Evolutionary conservation across 345 rosid genomes (phyloP), one percentile per base, ranked within the genome.

Genomic region (Combretum micranthum): DNA sequence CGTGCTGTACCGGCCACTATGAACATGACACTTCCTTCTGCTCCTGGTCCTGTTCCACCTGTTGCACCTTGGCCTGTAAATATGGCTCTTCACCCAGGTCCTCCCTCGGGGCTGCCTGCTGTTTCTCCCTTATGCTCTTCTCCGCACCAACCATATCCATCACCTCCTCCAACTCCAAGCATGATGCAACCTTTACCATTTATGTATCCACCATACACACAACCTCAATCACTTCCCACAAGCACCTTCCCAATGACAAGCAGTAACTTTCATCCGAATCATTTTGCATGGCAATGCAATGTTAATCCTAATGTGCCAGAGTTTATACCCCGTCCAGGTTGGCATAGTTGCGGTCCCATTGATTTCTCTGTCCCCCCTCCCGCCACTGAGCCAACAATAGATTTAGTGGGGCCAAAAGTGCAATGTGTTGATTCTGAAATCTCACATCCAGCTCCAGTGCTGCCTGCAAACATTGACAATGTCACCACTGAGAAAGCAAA

Each of bases 81-180:
- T 80, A 80, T 88, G 82, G 64, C 87, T 57, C 83, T 88, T 63
- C 99, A 83, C 67, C 89, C 84, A 64, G 81, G 88, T 48, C 73
- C 91, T 15, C 67, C 77, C 71, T 60, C 80, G 51, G 78, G 74
- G 52, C 62, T 83, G 56, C 65, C 77, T 12, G 20, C 77, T 15
- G 69, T 77, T 55, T 69, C 68, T 69, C 78, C 91, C 59, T 50
- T 77, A 49, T 71, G 78, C 68, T 66, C 86, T 12, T 75, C 86
- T 47, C 84, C 81, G 7, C 88, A 77, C 65, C 86, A 75, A 46
- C 75, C 79, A 46, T 88, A 78, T 63, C 86, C 94, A 15, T 88
- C 97, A 63, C 86, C 97, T 64, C 96, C 96, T 57, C 72, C 85
- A 70, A 86, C 91, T 48, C 91, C 94, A 68, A 93, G 77, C 78